Evolutionary conservation across 768 basidiomycete species (phyloP), one percentile per base, ranked within the genome.

Genomic region (Tricholoma terreum): DNA sequence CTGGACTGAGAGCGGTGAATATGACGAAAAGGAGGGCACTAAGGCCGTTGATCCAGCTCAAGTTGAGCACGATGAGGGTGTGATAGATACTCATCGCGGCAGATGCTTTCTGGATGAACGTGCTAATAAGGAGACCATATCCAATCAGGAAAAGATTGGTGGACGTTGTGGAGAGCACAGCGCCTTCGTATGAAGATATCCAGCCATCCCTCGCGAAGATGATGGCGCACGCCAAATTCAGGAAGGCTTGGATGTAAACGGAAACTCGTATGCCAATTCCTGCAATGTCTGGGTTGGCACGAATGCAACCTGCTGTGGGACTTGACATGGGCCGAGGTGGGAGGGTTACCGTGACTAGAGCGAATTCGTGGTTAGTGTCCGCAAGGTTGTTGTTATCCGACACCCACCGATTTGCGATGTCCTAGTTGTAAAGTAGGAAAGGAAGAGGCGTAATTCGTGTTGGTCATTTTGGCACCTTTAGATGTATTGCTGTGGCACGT

Each of bases 201-300:
- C 38, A 19, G 17, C 38, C 38, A 40, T 19, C 38, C 9, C 7
- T 19, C 3, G n/a, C 38, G 15, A 40, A 40, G 5, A 40, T 40
- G 38, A 15, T 2, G 17, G 38, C 38, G 9, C 38, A 40, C 15
- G 19, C n/a, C 38, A 19, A 19, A 40, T 40, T 40, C 1, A 56
- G 48, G 11, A 36, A 40, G 17, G 59, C 52, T 49, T 64, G 66
- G 40, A 56, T 54, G 31, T 67, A 67, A 35, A 61, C 61, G 6
- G 66, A 60, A 22, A 61, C 43, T 8, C 63, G 63, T 1, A 67
- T 63, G 24, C 65, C 64, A 24, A 66, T 59, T 1, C 65, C 65
- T 31, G 64, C 53, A 27, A 65, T 59, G 31, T 63, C 63, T 6
- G 62, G 51, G 34, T 64, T 61, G 38, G 48, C n/a, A n/a, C n/a